Evolutionary conservation across 306 rosid genomes (phyloP).

Genomic region (Lupinus albus): DNA sequence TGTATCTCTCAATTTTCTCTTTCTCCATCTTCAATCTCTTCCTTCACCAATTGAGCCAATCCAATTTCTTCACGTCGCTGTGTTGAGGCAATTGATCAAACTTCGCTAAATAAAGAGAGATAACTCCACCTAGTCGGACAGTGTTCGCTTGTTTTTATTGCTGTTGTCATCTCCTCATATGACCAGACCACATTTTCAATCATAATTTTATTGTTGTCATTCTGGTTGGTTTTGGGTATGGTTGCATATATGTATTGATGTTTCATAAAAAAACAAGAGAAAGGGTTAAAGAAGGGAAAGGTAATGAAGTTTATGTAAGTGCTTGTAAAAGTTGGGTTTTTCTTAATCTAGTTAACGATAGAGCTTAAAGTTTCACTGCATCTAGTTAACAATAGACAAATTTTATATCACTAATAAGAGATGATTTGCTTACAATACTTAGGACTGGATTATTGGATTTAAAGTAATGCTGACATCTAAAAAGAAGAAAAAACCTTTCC

Average conservation of each 20-base stretch:
- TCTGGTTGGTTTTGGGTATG: slow-evolving; percentile 4
- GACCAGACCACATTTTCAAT: slow-evolving; percentile 1
- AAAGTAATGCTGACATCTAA: not conserved
- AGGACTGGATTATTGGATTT: slow-evolving; percentile 20
- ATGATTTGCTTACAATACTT: not conserved
- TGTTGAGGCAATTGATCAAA: too few relatives aligned
- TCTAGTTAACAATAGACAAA: slow-evolving; percentile 2
- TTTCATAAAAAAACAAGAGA: slow-evolving; percentile 9
- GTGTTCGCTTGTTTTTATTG: too few relatives aligned
- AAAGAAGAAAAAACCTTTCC: not conserved
- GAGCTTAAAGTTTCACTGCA: slow-evolving; percentile 26
- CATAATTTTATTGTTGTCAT: slow-evolving; percentile 1
- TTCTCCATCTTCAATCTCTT: too few relatives aligned
- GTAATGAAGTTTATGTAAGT: not conserved
- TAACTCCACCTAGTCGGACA: too few relatives aligned
- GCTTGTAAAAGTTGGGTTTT: not conserved
- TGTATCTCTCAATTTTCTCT: too few relatives aligned
- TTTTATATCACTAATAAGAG: slow-evolving; percentile 5
- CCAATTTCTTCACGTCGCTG: too few relatives aligned
- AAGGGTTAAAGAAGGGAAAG: not conserved
- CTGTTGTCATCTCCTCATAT: not conserved
- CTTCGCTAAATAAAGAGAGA: too few relatives aligned
- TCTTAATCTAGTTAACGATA: slow-evolving; percentile 6
- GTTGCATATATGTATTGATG: not conserved
- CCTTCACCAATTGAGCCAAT: too few relatives aligned